These are phyloP conservation scores for Neckera pumila DNA, from an alignment of 225 moss, liverwort and hornwort genomes.

Conservation along the genomic window DNA sequence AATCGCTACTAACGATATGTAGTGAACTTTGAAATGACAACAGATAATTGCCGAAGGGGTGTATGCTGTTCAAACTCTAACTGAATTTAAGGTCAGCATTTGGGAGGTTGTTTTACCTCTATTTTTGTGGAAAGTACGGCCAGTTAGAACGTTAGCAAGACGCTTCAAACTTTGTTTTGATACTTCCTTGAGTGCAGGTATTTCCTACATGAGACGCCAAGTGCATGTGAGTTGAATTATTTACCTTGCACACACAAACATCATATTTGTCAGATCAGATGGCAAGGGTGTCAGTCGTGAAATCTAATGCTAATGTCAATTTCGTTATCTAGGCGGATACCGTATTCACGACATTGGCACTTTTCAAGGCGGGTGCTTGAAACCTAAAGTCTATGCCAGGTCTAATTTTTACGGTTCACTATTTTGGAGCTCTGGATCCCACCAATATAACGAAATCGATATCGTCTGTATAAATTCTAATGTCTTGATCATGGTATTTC, in stretches of 20 bases:
- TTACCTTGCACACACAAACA: background rate
- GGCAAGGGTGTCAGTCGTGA: background rate
- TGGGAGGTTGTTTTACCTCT: conserved; percentile 27
- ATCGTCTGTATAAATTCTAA: background rate
- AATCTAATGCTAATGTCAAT: background rate
- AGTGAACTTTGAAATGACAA: background rate
- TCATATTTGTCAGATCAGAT: background rate
- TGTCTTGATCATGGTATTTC: background rate
- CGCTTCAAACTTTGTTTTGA: conserved; percentile 71
- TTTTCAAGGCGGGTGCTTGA: background rate
- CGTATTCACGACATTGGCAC: background rate
- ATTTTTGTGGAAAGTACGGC: conserved; percentile 53
- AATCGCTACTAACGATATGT: background rate
- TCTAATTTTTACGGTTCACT: background rate
- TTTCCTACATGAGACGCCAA: conserved; percentile 29
- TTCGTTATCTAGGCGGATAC: background rate
- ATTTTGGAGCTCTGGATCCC: background rate
- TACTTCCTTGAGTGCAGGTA: conserved; percentile 56
- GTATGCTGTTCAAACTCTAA: background rate
- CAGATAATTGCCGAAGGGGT: background rate
- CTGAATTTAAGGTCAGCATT: background rate
- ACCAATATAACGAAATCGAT: background rate
- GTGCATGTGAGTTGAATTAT: background rate
- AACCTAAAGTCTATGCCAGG: background rate
- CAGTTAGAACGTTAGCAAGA: conserved; percentile 63